These are phyloP conservation scores for Karstenula rhodostoma DNA, from an alignment of 2,329 filamentous ascomycete species.

Conservation along the genomic window DNA sequence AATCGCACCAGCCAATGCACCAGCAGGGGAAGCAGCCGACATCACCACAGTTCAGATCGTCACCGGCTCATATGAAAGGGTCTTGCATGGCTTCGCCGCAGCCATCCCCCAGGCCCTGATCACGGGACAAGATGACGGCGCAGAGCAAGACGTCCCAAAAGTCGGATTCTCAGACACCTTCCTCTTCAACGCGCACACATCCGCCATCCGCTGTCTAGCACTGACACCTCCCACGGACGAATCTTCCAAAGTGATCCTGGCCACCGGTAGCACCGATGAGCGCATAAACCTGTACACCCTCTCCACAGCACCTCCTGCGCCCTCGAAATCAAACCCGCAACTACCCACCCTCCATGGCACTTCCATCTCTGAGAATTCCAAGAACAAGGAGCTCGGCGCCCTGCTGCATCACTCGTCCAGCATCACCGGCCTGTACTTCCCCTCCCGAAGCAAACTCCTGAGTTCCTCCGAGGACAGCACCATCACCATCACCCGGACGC, in stretches of 20 bases:
- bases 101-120: constrained; percentile 60
- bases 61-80: constrained; percentile 90
- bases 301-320: constrained; percentile 64
- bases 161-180: constrained; percentile 89
- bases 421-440: constrained; percentile 82
- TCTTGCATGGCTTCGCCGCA: constrained; percentile 90
- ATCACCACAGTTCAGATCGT: constrained; percentile 78
- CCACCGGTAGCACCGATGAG: constrained; percentile 91
- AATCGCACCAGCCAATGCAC: constrained; percentile 15
- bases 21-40: constrained; percentile 20
- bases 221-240: constrained; percentile 75
- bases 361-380: constrained; percentile 81
- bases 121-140: constrained; percentile 35
- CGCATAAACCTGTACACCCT: constrained; percentile 94
- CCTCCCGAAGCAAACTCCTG: constrained; percentile 85
- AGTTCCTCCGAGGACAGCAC: constrained; percentile 91
- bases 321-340: constrained; percentile 65
- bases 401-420: constrained; percentile 86
- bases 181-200: constrained; percentile 91
- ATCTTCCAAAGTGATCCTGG: constrained; percentile 84
- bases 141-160: constrained; percentile 34
- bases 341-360: constrained; percentile 74
- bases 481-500: constrained; percentile 83
- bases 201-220: constrained; percentile 87
- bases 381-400: constrained; percentile 87